Evolutionary conservation across 192 early-diverging fungal genomes (phyloP).

Genomic region (Mortierella hygrophila): DNA sequence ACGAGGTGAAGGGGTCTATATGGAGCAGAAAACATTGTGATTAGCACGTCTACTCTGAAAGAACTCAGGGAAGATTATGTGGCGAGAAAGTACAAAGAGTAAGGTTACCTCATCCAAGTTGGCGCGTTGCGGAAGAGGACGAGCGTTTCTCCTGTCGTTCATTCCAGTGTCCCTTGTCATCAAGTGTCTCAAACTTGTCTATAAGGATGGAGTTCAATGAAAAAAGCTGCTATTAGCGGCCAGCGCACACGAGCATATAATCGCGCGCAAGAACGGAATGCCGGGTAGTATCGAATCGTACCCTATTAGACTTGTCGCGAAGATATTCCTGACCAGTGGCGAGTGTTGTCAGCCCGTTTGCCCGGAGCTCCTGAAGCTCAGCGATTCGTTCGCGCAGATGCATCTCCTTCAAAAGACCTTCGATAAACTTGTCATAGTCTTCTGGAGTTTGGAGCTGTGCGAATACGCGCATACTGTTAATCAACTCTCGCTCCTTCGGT

Average conservation of each 20-base stretch:
- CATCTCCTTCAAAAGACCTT: conserved; percentile 83
- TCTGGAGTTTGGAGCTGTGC: conserved; percentile 85
- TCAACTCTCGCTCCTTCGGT: conserved; percentile 91
- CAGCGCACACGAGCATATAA: neutral
- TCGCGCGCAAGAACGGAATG: neutral
- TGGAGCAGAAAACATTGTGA: neutral
- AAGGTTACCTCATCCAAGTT: conserved; percentile 37
- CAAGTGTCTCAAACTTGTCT: conserved; percentile 38
- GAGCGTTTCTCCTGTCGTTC: conserved; percentile 36
- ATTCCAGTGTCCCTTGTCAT: conserved; percentile 25
- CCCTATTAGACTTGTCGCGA: conserved; percentile 69
- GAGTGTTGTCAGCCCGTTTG: conserved; percentile 87
- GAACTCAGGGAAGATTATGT: neutral
- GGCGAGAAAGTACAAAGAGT: neutral
- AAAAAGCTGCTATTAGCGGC: neutral
- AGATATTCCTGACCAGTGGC: conserved; percentile 83
- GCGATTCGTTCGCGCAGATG: conserved; percentile 83
- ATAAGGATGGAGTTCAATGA: conserved; percentile 1
- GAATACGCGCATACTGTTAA: conserved; percentile 85
- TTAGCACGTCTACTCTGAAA: neutral
- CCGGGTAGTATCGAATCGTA: conserved; percentile 15
- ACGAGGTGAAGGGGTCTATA: conserved; percentile 44
- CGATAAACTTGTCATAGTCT: conserved; percentile 85
- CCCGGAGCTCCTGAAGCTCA: conserved; percentile 89
- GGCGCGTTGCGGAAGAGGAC: conserved; percentile 31